A percentile compares a stretch with the other conserved stretches of the same genome.
Conservation (phyloP, 768 basidiomycete genomes). For the Gymnopilus dilepis region DNA sequence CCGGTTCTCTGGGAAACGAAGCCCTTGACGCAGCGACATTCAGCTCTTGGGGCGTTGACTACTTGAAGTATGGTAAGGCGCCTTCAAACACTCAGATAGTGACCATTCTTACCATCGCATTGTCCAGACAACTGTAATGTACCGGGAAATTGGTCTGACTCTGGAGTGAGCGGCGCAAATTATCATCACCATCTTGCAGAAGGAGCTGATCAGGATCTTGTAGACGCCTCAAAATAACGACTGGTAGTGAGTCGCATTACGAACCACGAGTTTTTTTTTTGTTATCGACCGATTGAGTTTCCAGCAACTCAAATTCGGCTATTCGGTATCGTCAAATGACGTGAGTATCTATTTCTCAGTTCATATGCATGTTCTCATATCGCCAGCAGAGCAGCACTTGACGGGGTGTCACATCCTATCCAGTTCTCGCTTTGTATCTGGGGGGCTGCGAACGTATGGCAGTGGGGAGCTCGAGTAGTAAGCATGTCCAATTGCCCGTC, state of each 20-base stretch:
- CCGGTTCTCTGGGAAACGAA: conserved; percentile 56
- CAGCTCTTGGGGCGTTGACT: conserved; percentile 57
- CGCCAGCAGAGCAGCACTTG: conserved; percentile 45
- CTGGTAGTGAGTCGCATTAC: conserved; percentile 1
- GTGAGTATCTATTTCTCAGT: conserved; percentile 32
- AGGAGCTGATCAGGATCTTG: not conserved
- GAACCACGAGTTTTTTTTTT: no score
- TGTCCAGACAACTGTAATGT: conserved; percentile 1
- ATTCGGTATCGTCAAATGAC: conserved; percentile 59
- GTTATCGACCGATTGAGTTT: no score
- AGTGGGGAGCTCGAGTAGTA: conserved; percentile 54
- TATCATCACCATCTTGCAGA: not conserved
- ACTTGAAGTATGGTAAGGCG: conserved; percentile 63
- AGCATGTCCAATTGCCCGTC: not conserved
- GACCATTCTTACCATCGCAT: not conserved
- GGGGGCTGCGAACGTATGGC: conserved; percentile 58
- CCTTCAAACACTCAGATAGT: no score
- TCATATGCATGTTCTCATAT: not conserved
- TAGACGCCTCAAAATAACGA: not conserved
- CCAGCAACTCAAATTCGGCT: conserved; percentile 57
- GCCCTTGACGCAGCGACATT: conserved; percentile 55
- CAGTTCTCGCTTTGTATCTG: conserved; percentile 58
- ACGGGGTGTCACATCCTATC: conserved; percentile 45
- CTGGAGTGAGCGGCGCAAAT: not conserved
- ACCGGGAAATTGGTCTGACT: not conserved